Evolutionary conservation across 192 early-diverging fungal species (phyloP).

Genomic region (Coemansia sp.): DNA sequence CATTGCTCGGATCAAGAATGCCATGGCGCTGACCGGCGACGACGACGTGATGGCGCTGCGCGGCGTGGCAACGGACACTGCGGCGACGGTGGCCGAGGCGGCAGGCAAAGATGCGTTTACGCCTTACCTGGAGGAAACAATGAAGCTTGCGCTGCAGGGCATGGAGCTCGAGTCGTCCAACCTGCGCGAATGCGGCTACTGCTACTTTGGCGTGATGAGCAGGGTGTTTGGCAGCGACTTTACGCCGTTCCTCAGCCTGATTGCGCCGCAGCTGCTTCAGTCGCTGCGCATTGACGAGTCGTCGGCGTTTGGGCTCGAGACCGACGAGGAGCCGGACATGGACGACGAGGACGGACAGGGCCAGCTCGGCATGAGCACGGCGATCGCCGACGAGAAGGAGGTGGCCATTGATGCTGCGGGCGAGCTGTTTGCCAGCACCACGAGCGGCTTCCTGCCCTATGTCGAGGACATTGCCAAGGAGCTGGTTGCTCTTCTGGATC

Average conservation of each 20-base stretch:
- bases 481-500: constrained; percentile 63
- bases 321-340: constrained; percentile 24
- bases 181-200: constrained; percentile 80
- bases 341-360: constrained; percentile 61
- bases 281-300: constrained; percentile 77
- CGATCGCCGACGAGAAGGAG: constrained; percentile 91
- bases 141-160: constrained; percentile 76
- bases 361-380: constrained; percentile 68
- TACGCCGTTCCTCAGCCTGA: constrained; percentile 64
- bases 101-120: constrained; percentile 79
- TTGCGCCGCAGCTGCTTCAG: constrained; percentile 78
- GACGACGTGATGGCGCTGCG: constrained; percentile 73
- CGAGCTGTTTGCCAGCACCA: constrained; percentile 79
- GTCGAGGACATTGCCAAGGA: constrained; percentile 69
- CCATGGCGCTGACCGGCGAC: constrained; percentile 68
- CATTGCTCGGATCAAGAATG: constrained; percentile 62
- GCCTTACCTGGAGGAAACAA: constrained; percentile 70
- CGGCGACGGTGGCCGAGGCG: constrained; percentile 82
- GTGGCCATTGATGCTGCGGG: constrained; percentile 84
- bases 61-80: constrained; percentile 80
- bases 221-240: constrained; percentile 82
- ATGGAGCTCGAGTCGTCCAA: constrained; percentile 68
- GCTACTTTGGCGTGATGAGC: constrained; percentile 81
- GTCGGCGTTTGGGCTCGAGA: constrained; percentile 23
- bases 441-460: constrained; percentile 76